phyloP scores from a whole-genome alignment of 192 early-diverging fungal genomes.

The Allomyces javanicus region DNA sequence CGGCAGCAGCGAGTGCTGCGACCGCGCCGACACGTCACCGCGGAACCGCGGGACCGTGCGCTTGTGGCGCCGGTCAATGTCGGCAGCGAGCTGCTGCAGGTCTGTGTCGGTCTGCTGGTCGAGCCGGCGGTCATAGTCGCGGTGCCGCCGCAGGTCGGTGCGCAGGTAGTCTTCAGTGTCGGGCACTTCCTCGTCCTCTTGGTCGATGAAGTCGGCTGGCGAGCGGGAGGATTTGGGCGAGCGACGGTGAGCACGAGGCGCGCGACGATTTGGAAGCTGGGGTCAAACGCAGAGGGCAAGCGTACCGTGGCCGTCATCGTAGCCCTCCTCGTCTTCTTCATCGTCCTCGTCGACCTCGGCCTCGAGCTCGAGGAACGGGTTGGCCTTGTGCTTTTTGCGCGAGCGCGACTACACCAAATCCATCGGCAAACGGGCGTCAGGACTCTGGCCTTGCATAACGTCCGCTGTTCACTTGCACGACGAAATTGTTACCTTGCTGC shows the following conservation, averaged over 20 bases:
- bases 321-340: constrained; percentile 54
- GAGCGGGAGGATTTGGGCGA: neutral
- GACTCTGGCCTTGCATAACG: neutral
- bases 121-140: constrained; percentile 42
- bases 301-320: constrained; percentile 29
- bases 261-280: neutral
- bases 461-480: constrained; percentile 2
- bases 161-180: constrained; percentile 28
- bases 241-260: neutral
- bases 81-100: constrained; percentile 57
- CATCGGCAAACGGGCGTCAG: neutral
- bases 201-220: constrained; percentile 49
- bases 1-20: constrained; percentile 61
- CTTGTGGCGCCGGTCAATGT: constrained; percentile 50
- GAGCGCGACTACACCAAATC: neutral
- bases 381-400: constrained; percentile 10
- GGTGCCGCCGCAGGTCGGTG: constrained; percentile 15
- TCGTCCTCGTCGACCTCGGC: constrained; percentile 58
- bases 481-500: neutral
- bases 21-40: constrained; percentile 39
- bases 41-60: constrained; percentile 20
- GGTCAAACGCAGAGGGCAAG: constrained; percentile 2
- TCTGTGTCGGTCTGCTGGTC: constrained; percentile 43
- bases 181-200: constrained; percentile 42
- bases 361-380: constrained; percentile 49